Evolutionary conservation across 306 rosid species (phyloP).

Genomic region (Cucurbita ficifolia): DNA sequence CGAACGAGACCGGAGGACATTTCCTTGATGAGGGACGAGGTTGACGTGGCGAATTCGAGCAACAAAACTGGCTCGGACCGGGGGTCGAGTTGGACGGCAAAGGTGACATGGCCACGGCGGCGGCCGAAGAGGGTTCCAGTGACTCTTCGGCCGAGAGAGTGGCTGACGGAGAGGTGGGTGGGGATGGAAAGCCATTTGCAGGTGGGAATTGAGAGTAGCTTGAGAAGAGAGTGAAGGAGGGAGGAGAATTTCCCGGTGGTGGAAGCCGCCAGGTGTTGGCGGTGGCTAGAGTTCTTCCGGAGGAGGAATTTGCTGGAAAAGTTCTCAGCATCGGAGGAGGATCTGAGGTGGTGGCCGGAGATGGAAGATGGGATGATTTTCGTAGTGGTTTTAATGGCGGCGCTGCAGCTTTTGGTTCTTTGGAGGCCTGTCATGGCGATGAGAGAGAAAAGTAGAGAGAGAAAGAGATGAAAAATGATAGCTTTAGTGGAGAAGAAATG

Average conservation of each 20-base stretch:
- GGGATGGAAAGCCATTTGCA: constrained; percentile 71
- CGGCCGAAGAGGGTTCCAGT: constrained; percentile 86
- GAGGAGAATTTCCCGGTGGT: constrained; percentile 29
- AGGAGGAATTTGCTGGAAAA: constrained; percentile 33
- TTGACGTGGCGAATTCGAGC: constrained; percentile 66
- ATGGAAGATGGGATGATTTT: not conserved
- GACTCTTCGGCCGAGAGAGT: constrained; percentile 42
- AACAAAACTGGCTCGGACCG: constrained; percentile 49
- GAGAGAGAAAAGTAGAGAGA: not conserved
- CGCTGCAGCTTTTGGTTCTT: not conserved
- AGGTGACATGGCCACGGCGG: constrained; percentile 74
- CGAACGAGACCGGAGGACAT: constrained; percentile 89
- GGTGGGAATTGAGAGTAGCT: constrained; percentile 43
- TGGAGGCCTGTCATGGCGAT: not conserved
- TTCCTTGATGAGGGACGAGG: constrained; percentile 62
- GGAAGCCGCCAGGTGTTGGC: constrained; percentile 9
- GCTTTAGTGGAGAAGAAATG: not conserved
- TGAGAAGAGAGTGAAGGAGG: constrained; percentile 48
- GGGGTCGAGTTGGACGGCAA: constrained; percentile 72
- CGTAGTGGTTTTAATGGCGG: not conserved
- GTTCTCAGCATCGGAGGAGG: not conserved
- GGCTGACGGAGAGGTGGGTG: constrained; percentile 32
- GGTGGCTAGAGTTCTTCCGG: constrained; percentile 14
- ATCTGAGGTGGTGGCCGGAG: not conserved
- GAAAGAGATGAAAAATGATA: not conserved